Conservation (phyloP, 129 eudicot species). For the Oenanthe sinensis region DNA sequence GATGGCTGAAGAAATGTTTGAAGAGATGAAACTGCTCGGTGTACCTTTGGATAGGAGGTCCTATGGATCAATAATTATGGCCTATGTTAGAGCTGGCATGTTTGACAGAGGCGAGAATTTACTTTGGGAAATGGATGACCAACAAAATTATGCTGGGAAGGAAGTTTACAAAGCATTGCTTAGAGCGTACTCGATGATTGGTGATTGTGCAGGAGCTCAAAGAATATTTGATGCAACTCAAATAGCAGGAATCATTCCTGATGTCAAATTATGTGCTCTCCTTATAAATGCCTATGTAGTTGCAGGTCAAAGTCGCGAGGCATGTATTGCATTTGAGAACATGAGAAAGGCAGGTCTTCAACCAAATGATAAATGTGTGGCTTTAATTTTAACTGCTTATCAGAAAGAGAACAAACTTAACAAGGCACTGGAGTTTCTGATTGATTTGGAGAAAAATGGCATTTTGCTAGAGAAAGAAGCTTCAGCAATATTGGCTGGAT, state of each 20-base stretch:
- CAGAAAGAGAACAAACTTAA: conserved; percentile 60
- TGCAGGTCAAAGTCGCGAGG: conserved; percentile 68
- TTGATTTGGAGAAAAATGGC: conserved; percentile 60
- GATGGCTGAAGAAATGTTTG: conserved; percentile 56
- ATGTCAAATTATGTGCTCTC: conserved; percentile 60
- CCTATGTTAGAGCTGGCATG: conserved; percentile 72
- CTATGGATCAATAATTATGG: conserved; percentile 92
- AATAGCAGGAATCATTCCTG: conserved; percentile 69
- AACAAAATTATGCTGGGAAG: conserved; percentile 61
- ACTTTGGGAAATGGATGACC: conserved; percentile 65
- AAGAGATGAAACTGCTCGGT: conserved; percentile 68
- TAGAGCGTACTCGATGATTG: conserved; percentile 82
- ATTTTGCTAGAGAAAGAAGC: conserved; percentile 64
- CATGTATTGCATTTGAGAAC: conserved; percentile 63
- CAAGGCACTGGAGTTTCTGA: conserved; percentile 60
- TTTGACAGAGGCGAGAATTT: conserved; percentile 44
- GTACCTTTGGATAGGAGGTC: conserved; percentile 64
- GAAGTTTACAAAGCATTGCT: conserved; percentile 90
- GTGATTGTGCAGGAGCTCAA: conserved; percentile 76
- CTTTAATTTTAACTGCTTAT: conserved; percentile 59
- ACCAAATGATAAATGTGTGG: conserved; percentile 73
- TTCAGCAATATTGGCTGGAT: conserved; percentile 57
- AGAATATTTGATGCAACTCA: conserved; percentile 78
- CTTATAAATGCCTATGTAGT: conserved; percentile 69
- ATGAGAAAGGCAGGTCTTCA: conserved; percentile 59